Evolutionary conservation across 805 yeast genomes (phyloP), one percentile per base, ranked within the genome.

Genomic region (Pichia kluyveri): DNA sequence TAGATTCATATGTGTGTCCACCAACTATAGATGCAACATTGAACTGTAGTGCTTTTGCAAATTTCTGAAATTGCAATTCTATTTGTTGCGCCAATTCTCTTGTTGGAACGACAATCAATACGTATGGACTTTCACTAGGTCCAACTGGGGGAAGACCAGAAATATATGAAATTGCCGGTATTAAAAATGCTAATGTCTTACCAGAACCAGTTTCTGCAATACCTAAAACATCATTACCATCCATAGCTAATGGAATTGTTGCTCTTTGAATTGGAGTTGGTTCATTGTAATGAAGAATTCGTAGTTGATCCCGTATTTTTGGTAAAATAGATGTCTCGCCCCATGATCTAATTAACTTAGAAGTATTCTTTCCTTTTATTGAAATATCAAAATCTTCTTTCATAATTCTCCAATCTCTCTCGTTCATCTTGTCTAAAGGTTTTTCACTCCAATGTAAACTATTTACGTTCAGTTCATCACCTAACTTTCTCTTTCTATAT

Each of bases 151-250:
- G 78, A 40, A 68, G 63, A 58, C 63, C 75, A 66, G 65, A 53
- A 15, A 83, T 68, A 53, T 78, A 80, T 2, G 79, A 61, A 10
- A 86, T 59, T 44, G 87, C 65, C 0, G 99, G 98, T 2, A 91
- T 63, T 11, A 86, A 61, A 63, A 82, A 91, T 2, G 95, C 83
- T 12, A 90, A 69, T 0, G 99, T 91, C 61, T 93, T 91, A 57
- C 99, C 99, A 1, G 96, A 86, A 12, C 99, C 99, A 0, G 99
- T 91, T 55, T 89, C 89, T 0, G 98, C 97, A n/a, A 90, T 76
- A 14, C 96, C 98, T 19, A 90, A 72, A 2, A 86, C 70, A 61
- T 91, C 96, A 26, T 78, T 65, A 4, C 73, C 68, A 0, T 68
- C 61, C 23, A 82, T 56, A 0, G 83, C 82, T 27, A 82, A 67